Evolutionary conservation across 305 asterid species (phyloP), one percentile per base, ranked within the genome.

Genomic region (Fraxinus latifolia): DNA sequence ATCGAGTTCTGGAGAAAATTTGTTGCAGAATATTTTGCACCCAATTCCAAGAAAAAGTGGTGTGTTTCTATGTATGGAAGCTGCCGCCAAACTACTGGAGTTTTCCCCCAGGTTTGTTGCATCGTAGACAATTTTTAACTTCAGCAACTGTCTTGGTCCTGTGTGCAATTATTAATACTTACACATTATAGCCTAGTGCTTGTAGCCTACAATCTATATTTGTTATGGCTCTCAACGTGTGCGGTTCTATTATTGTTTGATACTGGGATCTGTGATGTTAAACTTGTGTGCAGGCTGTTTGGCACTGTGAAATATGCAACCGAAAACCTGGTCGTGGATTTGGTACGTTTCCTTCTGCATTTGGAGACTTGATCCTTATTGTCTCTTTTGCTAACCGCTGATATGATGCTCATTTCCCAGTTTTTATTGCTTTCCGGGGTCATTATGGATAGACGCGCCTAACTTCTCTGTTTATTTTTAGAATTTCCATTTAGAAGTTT

Each of bases 241-340:
- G 36, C 3, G 36, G 32, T 25, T 70, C 11, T 27, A 29, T 70
- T 31, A 31, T 4, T 3, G 19, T 70, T 23, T 70, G 75, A 70
- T 14, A 29, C 19, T 4, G 42, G 39, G 9, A 31, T 70, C 75
- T 29, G 14, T 15, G 7, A n/a, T 47, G 14, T 25, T 27, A 23
- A 12, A 25, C 62, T 12, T 81, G 55, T 27, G 37, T 90, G 92
- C 89, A 93, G 98, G 97, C 90, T 89, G 93, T 90, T 76, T 93
- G 98, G 98, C 95, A 90, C 29, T 93, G 98, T 76, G 93, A 90
- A 84, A 91, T 93, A 80, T 93, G 98, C 93, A 92, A 90, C 72
- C 88, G 90, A 47, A 93, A 86, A 90, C 97, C 98, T 68, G 93
- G 95, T 31, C 98, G 95, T 84, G 98, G 98, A 83, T 93, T 93